Percentiles rank a stretch among this genome's conserved stretches.
phyloP scores from a whole-genome alignment of 179 eudicot species.

The Camellia oleifera region DNA sequence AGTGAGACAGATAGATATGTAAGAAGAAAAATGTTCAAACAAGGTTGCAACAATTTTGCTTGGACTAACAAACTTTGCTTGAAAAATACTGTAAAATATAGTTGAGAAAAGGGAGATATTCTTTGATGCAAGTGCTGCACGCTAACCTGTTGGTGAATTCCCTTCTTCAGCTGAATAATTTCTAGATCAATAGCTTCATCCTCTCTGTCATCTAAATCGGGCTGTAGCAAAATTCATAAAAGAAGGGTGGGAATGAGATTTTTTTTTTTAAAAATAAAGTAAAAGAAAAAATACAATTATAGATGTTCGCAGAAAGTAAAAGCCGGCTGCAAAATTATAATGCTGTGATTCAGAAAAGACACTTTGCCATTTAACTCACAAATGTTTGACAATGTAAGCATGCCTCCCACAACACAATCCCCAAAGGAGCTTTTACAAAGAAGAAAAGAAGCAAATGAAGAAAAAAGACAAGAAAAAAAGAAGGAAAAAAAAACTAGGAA shows the following conservation, averaged over 20 bases:
- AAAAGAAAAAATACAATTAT: not conserved
- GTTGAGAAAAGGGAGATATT: not conserved
- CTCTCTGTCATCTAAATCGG: conserved; percentile 79
- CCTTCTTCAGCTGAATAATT: conserved; percentile 52
- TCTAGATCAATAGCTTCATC: conserved; percentile 61
- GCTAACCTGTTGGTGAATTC: conserved; percentile 60
- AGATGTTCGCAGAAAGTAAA: not conserved
- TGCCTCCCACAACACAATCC: not conserved
- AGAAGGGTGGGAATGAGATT: not conserved
- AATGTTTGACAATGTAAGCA: not conserved
- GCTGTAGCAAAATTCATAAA: conserved; percentile 40
- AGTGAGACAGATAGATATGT: not conserved
- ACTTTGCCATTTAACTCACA: not conserved
- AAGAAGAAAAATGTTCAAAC: not conserved
- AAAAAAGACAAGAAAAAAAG: not conserved
- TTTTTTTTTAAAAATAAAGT: not conserved
- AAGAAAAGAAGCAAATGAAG: not conserved
- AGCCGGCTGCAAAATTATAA: conserved; percentile 3
- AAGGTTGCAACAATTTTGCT: not conserved
- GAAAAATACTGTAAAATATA: not conserved
- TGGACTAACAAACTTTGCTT: not conserved
- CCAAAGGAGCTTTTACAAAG: not conserved
- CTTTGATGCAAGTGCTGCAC: not conserved
- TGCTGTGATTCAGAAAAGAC: not conserved
- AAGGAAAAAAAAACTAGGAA: not conserved